Conservation (phyloP, 23 red algal species). For the Gracilariopsis chorda region DNA sequence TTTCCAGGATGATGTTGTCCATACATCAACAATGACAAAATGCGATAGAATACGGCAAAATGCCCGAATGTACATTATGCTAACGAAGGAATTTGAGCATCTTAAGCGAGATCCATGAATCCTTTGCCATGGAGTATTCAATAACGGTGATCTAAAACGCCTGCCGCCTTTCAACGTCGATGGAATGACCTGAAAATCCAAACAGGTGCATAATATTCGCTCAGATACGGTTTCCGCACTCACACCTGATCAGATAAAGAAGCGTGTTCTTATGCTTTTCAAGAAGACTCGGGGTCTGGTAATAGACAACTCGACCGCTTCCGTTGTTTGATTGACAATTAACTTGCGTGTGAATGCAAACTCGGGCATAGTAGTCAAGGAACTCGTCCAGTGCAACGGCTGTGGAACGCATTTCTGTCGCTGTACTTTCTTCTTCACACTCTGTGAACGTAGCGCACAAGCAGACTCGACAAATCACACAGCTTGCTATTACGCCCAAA, state of each 20-base stretch:
- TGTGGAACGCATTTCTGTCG: no score
- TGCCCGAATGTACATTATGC: conserved; percentile 25
- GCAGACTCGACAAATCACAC: no score
- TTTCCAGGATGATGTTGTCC: conserved; percentile 28
- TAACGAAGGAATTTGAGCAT: conserved; percentile 66
- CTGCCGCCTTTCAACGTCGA: conserved; percentile 83
- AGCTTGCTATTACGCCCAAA: no score
- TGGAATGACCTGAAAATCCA: conserved; percentile 74
- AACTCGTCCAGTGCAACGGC: no score
- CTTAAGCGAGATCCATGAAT: conserved; percentile 64
- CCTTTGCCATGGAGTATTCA: conserved; percentile 67
- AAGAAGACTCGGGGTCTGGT: conserved; percentile 22
- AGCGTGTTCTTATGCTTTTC: conserved; percentile 60
- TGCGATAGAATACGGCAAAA: conserved; percentile 68
- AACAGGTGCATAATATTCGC: conserved; percentile 66
- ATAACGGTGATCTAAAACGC: conserved; percentile 68
- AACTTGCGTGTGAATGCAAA: no score
- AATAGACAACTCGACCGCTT: not conserved
- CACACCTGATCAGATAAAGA: conserved; percentile 59
- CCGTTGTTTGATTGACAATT: no score
- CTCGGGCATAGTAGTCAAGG: no score
- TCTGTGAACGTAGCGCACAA: no score
- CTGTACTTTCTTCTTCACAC: no score
- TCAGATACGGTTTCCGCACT: conserved; percentile 54
- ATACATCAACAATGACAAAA: conserved; percentile 62